A percentile compares a stretch with the other conserved stretches of the same genome.
Evolutionary conservation across 495 filamentous ascomycete species (phyloP).

Genomic region (Lasiosphaeria ovina): DNA sequence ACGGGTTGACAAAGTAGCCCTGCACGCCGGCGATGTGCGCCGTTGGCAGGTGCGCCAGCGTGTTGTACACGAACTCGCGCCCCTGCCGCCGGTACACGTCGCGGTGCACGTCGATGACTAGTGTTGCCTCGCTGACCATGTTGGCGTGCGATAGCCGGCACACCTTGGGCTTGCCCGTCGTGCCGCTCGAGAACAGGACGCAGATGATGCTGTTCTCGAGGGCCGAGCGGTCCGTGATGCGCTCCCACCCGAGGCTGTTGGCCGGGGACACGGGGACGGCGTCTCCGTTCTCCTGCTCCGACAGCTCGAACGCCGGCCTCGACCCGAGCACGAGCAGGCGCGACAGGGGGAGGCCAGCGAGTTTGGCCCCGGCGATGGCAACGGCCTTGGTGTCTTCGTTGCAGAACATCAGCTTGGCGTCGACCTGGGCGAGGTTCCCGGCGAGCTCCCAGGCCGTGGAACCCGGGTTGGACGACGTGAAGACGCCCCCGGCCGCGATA

Average conservation of each 20-base stretch:
- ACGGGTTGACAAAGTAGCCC: constrained; percentile 42
- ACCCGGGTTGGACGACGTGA: constrained; percentile 42
- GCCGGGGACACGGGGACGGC: constrained; percentile 24
- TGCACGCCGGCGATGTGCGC: constrained; percentile 43
- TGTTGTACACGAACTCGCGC: constrained; percentile 24
- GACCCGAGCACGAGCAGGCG: constrained; percentile 36
- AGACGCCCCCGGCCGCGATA: constrained; percentile 52
- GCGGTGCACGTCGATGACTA: constrained; percentile 20
- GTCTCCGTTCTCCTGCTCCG: background rate
- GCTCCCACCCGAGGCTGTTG: constrained; percentile 38
- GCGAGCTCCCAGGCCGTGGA: constrained; percentile 45
- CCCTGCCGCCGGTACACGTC: constrained; percentile 7
- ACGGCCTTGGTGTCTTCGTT: constrained; percentile 47
- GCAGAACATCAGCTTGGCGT: constrained; percentile 55
- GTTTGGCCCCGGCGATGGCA: constrained; percentile 59
- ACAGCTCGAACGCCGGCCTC: constrained; percentile 13
- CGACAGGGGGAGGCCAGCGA: constrained; percentile 50
- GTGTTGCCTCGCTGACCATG: constrained; percentile 46
- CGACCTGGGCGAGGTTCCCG: constrained; percentile 41
- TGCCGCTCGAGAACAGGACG: constrained; percentile 84
- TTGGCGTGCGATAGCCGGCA: constrained; percentile 73
- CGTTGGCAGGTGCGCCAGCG: constrained; percentile 51
- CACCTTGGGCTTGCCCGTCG: constrained; percentile 79
- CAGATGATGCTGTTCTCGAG: constrained; percentile 45
- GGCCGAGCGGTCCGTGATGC: constrained; percentile 41